phyloP scores from a whole-genome alignment of 2,329 filamentous ascomycete species.

The Cytospora chrysosperma region DNA sequence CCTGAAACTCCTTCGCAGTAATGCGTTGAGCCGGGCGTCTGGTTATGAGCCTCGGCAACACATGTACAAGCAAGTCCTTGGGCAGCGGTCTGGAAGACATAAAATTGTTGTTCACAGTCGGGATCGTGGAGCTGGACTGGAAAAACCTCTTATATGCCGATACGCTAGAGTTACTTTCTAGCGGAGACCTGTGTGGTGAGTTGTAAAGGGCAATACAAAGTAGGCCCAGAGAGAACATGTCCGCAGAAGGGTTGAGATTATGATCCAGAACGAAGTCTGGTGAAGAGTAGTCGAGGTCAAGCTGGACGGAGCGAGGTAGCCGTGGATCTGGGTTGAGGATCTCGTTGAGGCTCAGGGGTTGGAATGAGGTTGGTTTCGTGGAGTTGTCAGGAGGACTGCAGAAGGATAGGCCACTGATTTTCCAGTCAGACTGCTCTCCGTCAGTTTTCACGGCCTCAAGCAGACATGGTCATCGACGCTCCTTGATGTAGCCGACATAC shows the following conservation, averaged over 20 bases:
- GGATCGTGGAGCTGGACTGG: conserved; percentile 72
- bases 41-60: conserved; percentile 84
- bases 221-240: conserved; percentile 92
- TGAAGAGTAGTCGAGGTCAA: conserved; percentile 90
- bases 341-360: conserved; percentile 79
- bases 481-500: conserved; percentile 40
- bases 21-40: conserved; percentile 83
- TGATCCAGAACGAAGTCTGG: conserved; percentile 94
- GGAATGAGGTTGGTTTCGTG: conserved; percentile 70
- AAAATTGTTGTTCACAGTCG: conserved; percentile 80
- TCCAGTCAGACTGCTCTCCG: conserved; percentile 80
- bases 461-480: background rate
- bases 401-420: conserved; percentile 92
- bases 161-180: conserved; percentile 77
- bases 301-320: conserved; percentile 76
- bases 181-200: conserved; percentile 83
- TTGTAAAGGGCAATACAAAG: conserved; percentile 90
- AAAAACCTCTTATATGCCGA: conserved; percentile 86
- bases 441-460: conserved; percentile 25
- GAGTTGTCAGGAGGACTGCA: conserved; percentile 77
- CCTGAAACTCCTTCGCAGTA: conserved; percentile 86
- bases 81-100: conserved; percentile 78
- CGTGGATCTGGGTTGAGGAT: conserved; percentile 82
- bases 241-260: conserved; percentile 77
- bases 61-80: conserved; percentile 69